Evolutionary conservation across 2,329 filamentous ascomycete species (phyloP).

Genomic region (Setomelanomma holmii): DNA sequence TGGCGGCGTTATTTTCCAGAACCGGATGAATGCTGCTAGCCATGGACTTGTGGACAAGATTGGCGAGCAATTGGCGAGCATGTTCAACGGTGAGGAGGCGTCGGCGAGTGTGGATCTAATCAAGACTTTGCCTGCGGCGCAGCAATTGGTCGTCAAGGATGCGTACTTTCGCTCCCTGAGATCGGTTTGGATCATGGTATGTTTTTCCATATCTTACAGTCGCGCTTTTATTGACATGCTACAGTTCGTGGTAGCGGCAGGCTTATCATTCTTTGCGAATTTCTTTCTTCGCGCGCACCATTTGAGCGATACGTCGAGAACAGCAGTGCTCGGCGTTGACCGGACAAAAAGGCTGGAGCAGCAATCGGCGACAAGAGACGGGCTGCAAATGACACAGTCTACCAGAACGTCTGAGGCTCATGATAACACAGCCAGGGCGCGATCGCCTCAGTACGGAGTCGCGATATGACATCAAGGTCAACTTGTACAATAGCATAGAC

Average conservation of each 20-base stretch:
- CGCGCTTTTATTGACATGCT: not conserved
- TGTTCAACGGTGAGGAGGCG: slow-evolving; percentile 62
- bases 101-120: slow-evolving; percentile 64
- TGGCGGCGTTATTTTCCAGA: slow-evolving; percentile 56
- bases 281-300: slow-evolving; percentile 15
- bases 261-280: slow-evolving; percentile 10
- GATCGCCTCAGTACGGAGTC: no score
- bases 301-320: slow-evolving; percentile 6
- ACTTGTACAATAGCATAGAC: no score
- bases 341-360: not conserved
- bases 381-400: not conserved
- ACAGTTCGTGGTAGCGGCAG: slow-evolving; percentile 10
- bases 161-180: slow-evolving; percentile 35
- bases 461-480: no score
- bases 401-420: not conserved
- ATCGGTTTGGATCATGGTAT: slow-evolving; percentile 17
- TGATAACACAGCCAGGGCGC: not conserved
- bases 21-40: slow-evolving; percentile 62
- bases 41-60: slow-evolving; percentile 58
- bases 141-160: slow-evolving; percentile 46
- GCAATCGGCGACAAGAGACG: not conserved
- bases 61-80: slow-evolving; percentile 50
- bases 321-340: slow-evolving; percentile 11
- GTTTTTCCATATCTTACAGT: not conserved
- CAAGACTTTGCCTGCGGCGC: slow-evolving; percentile 52